These are phyloP conservation scores for Marchantia polymorpha DNA, from an alignment of 225 moss, liverwort and hornwort genomes.

Conservation along the genomic window DNA sequence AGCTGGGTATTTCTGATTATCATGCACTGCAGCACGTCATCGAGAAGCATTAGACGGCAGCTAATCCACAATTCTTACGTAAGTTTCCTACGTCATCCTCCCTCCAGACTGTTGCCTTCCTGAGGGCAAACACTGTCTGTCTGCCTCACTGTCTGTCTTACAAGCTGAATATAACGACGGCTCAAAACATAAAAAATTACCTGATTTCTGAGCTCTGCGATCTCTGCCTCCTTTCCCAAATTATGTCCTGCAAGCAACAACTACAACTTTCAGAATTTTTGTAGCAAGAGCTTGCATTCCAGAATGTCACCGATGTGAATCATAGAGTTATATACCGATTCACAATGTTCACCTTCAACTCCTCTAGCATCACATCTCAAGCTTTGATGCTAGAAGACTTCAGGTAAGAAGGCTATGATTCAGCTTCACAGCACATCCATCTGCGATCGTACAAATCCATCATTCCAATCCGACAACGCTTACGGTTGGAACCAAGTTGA, in stretches of 20 bases:
- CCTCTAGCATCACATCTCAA: neutral
- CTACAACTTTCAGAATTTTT: neutral
- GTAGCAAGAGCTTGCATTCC: neutral
- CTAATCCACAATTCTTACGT: neutral
- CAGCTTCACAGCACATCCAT: neutral
- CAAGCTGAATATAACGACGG: neutral
- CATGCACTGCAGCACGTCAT: constrained; percentile 63
- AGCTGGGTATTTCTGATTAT: constrained; percentile 98
- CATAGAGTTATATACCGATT: too few relatives aligned
- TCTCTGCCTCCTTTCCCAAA: constrained; percentile 82
- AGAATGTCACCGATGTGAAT: too few relatives aligned
- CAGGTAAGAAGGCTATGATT: neutral
- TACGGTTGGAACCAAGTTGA: neutral
- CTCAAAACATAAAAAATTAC: constrained; percentile 24
- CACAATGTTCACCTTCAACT: neutral
- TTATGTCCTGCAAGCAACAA: constrained; percentile 57
- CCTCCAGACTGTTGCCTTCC: neutral
- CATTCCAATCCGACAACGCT: neutral
- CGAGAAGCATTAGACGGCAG: neutral
- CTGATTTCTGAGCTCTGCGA: constrained; percentile 94
- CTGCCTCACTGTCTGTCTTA: neutral
- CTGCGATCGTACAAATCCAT: neutral
- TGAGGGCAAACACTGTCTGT: neutral
- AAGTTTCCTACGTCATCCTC: neutral
- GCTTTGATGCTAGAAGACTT: neutral